phyloP scores from a whole-genome alignment of 345 rosid genomes.

The Carallia brachiata region DNA sequence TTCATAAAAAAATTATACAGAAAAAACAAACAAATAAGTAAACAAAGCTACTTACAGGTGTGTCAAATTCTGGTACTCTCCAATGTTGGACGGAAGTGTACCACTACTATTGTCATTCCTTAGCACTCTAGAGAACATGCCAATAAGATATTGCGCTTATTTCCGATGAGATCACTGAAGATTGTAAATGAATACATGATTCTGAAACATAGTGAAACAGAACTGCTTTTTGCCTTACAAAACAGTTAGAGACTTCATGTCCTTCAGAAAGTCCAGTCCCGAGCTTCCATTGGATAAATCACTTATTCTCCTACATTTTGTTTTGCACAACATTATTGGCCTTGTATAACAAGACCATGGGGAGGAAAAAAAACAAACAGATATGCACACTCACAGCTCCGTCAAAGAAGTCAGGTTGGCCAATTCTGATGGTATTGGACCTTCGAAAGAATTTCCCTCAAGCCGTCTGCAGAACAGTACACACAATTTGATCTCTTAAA shows the following conservation, averaged over 20 bases:
- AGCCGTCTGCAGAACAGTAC: conserved; percentile 53
- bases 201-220: background rate
- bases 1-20: too few relatives aligned
- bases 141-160: background rate
- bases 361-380: background rate
- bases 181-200: too few relatives aligned
- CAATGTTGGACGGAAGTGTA: conserved; percentile 52
- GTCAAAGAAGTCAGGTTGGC: conserved; percentile 46
- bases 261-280: conserved; percentile 45
- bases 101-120: conserved; percentile 55
- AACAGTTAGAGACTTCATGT: conserved; percentile 40
- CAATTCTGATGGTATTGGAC: conserved; percentile 62
- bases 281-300: conserved; percentile 57
- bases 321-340: conserved; percentile 7
- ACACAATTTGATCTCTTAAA: background rate
- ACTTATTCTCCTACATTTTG: conserved; percentile 56
- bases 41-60: conserved; percentile 45
- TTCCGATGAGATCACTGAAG: too few relatives aligned
- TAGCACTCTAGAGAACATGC: conserved; percentile 37
- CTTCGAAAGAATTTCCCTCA: conserved; percentile 62
- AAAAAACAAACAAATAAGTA: too few relatives aligned
- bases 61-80: conserved; percentile 43
- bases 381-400: conserved; percentile 47
- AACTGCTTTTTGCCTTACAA: conserved; percentile 37
- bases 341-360: background rate